phyloP scores from a whole-genome alignment of 345 rosid genomes.

The Melaleuca quinquenervia region DNA sequence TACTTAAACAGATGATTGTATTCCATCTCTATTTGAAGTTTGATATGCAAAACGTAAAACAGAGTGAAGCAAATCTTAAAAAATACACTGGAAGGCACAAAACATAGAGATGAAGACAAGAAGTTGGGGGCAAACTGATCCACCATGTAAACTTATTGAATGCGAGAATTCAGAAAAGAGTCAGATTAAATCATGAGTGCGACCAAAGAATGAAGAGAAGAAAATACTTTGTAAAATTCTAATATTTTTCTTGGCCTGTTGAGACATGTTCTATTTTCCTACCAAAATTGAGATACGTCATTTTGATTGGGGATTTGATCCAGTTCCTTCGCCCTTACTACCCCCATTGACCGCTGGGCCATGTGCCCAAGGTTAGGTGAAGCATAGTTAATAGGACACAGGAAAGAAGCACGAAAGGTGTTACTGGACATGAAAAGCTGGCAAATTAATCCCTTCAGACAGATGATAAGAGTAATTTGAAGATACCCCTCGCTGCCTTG shows the following conservation, averaged over 20 bases:
- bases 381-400: background rate
- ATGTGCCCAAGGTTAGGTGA: background rate
- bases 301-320: background rate
- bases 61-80: background rate
- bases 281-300: background rate
- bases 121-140: background rate
- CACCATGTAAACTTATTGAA: background rate
- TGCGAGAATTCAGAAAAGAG: background rate
- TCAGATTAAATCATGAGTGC: background rate
- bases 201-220: background rate
- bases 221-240: background rate
- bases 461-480: background rate
- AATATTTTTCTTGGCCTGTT: background rate
- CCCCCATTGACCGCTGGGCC: background rate
- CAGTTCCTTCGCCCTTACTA: background rate
- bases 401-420: background rate
- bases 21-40: background rate
- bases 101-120: background rate
- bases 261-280: background rate
- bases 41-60: background rate
- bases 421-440: background rate
- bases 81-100: background rate
- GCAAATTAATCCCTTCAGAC: background rate
- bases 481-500: slow-evolving; percentile 40
- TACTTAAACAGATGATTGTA: background rate